Conservation (phyloP, 192 early-diverging fungal species). For the Mortierella antarctica region DNA sequence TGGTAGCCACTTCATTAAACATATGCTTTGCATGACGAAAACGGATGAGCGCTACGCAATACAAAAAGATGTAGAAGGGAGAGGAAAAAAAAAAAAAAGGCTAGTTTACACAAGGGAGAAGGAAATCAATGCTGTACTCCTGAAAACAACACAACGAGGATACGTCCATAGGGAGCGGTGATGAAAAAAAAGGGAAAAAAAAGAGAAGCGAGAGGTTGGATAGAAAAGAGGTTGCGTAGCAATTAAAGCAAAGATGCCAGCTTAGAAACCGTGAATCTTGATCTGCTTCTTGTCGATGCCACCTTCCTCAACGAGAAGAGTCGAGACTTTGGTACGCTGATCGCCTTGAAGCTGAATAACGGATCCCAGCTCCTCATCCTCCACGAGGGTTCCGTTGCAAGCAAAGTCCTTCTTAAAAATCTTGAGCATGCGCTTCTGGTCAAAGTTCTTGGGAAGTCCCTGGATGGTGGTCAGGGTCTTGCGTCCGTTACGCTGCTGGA, state of each 20-base stretch:
- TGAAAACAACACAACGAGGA: background rate
- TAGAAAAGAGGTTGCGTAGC: background rate
- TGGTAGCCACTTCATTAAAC: constrained; percentile 5
- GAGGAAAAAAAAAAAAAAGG: background rate
- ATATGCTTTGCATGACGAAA: background rate
- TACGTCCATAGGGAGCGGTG: background rate
- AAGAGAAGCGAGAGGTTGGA: constrained; percentile 3
- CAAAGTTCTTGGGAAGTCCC: constrained; percentile 87
- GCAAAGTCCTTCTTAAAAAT: constrained; percentile 97
- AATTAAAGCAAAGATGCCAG: background rate
- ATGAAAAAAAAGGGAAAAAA: constrained; percentile 4
- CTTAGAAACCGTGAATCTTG: constrained; percentile 97
- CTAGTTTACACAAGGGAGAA: background rate
- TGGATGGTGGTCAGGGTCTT: constrained; percentile 97
- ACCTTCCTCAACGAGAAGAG: constrained; percentile 78
- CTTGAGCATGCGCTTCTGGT: constrained; percentile 93
- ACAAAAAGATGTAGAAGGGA: background rate
- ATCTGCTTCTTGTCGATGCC: constrained; percentile 88
- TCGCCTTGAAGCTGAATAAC: constrained; percentile 97
- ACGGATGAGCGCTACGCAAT: background rate
- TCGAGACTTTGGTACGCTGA: constrained; percentile 85
- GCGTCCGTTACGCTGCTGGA: constrained; percentile 96
- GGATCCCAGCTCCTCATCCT: constrained; percentile 91
- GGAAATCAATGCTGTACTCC: background rate
- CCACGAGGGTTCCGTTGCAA: constrained; percentile 95